Base-by-base conservation (phyloP, 164 flowering plant genomes). In the Nymphaea colorata region DNA sequence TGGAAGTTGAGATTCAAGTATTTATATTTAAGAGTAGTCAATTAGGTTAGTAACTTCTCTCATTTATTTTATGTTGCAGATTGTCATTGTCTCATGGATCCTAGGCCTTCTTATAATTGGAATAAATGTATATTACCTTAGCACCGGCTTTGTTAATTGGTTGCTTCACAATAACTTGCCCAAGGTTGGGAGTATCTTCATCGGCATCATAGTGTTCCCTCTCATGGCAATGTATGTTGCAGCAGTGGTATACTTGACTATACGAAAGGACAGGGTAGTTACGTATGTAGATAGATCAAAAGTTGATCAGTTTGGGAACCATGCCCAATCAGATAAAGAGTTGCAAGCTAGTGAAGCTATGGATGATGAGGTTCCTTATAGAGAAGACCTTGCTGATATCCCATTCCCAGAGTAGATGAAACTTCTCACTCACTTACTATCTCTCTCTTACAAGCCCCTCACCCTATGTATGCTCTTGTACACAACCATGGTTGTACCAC, bases 121-220 rank as follows among this genome's bases (percentile, higher is more conserved):
- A 45, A 94, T 90, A 73, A 94, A 91, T 75, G 63, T 94, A 0
- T 94, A 94, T 67, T 91, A 84, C 80, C 77, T 94, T 41, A 84
- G 77, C 81, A 91, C 90, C 1, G 79, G 71, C 8, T 91, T 91
- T 42, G 82, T 90, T 0, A 81, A 59, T 42, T 94, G 96, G 99
- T 61, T 91, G n/a, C 77, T 87, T 11, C 83, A 90, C 78, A 91
- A 80, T 69, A 45, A n/a, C 41, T 68, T 89, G 1, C 92, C 87
- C 3, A 86, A 77, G 70, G 83, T 82, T 2, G 95, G 76, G 6
- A 86, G 82, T 55, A 84, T 90, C 10, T 85, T 94, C 64, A 76
- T 87, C 5, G 96, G 99, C 36, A 74, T 91, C 15, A 0, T 82
- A 6, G 95, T 90, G 44, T 90, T 91, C 64, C 98, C 98, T 0